Conservation (phyloP, 108 stramenopile species). For the Parmales sp. region DNA sequence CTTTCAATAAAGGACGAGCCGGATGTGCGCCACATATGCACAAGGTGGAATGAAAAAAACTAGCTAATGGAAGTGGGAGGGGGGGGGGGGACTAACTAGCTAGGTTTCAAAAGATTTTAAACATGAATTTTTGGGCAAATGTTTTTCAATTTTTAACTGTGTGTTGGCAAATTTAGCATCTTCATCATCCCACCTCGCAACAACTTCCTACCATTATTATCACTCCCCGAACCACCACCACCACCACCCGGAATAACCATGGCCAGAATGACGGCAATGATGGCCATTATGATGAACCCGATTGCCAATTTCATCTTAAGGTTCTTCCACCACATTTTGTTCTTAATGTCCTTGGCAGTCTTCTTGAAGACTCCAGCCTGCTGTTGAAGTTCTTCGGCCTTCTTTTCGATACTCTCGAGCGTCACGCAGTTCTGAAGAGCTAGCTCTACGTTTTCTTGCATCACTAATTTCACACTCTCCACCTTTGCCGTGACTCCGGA, state of each 20-base stretch:
- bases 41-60: slow-evolving; percentile 52
- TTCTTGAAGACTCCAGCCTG: slow-evolving; percentile 20
- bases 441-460: slow-evolving; percentile 19
- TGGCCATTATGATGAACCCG: slow-evolving; percentile 3
- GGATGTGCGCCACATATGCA: slow-evolving; percentile 63
- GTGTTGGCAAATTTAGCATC: too few species aligned
- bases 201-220: not conserved
- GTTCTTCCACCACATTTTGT: slow-evolving; percentile 25
- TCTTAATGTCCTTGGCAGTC: slow-evolving; percentile 8
- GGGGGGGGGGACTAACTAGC: too few species aligned
- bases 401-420: slow-evolving; percentile 17
- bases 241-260: not conserved
- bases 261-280: slow-evolving; percentile 11
- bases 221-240: not conserved
- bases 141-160: too few species aligned
- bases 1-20: slow-evolving; percentile 56
- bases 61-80: not conserved
- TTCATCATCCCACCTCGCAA: too few species aligned
- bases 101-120: too few species aligned
- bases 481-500: slow-evolving; percentile 51
- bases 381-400: slow-evolving; percentile 17
- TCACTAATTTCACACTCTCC: slow-evolving; percentile 19
- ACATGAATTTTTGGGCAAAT: too few species aligned
- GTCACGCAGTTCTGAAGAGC: slow-evolving; percentile 20
- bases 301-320: slow-evolving; percentile 16